phyloP scores from a whole-genome alignment of 2,329 filamentous ascomycete species.

The Endoconidiophora polonica region DNA sequence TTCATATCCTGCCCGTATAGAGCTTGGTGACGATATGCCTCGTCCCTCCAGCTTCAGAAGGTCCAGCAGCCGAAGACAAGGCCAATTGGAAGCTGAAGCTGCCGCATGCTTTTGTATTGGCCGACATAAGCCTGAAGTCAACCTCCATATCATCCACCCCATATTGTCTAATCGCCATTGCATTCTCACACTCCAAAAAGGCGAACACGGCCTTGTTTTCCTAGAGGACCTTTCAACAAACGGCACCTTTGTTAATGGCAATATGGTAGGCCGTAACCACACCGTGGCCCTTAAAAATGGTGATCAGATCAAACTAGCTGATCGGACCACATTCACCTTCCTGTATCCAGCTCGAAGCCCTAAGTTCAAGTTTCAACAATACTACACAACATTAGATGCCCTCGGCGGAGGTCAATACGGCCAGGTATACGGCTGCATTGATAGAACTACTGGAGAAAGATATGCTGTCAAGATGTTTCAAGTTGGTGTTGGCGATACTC shows the following conservation, averaged over 20 bases:
- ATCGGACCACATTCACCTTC: conserved; percentile 79
- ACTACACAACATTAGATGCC: conserved; percentile 71
- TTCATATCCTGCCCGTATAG: conserved; percentile 50
- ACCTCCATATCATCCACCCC: conserved; percentile 57
- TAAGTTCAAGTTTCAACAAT: conserved; percentile 61
- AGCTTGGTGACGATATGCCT: conserved; percentile 58
- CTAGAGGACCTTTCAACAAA: conserved; percentile 91
- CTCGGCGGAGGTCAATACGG: conserved; percentile 93
- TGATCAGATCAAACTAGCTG: conserved; percentile 77
- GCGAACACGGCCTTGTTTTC: conserved; percentile 42
- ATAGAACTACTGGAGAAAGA: conserved; percentile 64
- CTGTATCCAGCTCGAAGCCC: conserved; percentile 54
- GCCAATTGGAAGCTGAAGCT: conserved; percentile 21
- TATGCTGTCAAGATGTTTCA: conserved; percentile 93
- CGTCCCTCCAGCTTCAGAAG: conserved; percentile 22
- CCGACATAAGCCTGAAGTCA: conserved; percentile 18
- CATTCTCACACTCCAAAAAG: conserved; percentile 46
- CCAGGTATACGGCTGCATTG: conserved; percentile 78
- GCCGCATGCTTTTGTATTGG: conserved; percentile 16
- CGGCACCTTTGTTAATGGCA: conserved; percentile 90
- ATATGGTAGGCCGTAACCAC: conserved; percentile 80
- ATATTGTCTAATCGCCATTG: conserved; percentile 59
- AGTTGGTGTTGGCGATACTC: conserved; percentile 44
- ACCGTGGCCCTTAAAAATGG: conserved; percentile 73
- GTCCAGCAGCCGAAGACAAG: too few relatives aligned